Conservation (phyloP, 192 early-diverging fungal species). For the Coemansia sp. region DNA sequence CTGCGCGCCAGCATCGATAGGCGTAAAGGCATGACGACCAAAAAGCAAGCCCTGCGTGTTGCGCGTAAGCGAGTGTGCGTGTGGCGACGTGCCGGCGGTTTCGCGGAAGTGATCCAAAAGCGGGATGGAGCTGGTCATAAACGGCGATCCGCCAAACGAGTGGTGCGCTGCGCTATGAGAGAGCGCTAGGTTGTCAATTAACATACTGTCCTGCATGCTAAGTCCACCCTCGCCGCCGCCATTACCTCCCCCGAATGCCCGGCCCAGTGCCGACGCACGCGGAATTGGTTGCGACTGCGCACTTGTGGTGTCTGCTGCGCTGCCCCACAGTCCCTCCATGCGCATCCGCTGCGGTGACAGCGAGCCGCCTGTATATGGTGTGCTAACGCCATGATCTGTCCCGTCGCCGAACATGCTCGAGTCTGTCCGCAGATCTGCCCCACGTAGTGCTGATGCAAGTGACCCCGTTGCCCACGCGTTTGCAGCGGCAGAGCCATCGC, state of each 20-base stretch:
- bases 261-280: slow-evolving; percentile 15
- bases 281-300: slow-evolving; percentile 50
- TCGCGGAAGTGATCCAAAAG: slow-evolving; percentile 47
- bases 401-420: slow-evolving; percentile 10
- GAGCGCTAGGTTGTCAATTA: slow-evolving; percentile 45
- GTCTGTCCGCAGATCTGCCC: slow-evolving; percentile 5
- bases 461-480: slow-evolving; percentile 21
- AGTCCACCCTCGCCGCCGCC: slow-evolving; percentile 24
- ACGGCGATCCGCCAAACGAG: slow-evolving; percentile 44
- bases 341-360: slow-evolving; percentile 29
- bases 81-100: slow-evolving; percentile 33
- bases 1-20: slow-evolving; percentile 26
- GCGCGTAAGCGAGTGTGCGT: slow-evolving; percentile 37
- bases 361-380: slow-evolving; percentile 7
- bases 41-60: slow-evolving; percentile 28
- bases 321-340: slow-evolving; percentile 14
- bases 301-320: slow-evolving; percentile 1
- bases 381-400: not conserved
- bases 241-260: slow-evolving; percentile 19
- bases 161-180: slow-evolving; percentile 42
- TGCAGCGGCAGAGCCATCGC: slow-evolving; percentile 10
- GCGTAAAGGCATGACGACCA: slow-evolving; percentile 47
- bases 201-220: slow-evolving; percentile 48
- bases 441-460: slow-evolving; percentile 12
- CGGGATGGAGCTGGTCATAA: slow-evolving; percentile 46